A percentile compares a stretch with the other conserved stretches of the same genome.
phyloP scores from a whole-genome alignment of 805 yeast genomes.

The Helenozyma baotianmanensis region DNA sequence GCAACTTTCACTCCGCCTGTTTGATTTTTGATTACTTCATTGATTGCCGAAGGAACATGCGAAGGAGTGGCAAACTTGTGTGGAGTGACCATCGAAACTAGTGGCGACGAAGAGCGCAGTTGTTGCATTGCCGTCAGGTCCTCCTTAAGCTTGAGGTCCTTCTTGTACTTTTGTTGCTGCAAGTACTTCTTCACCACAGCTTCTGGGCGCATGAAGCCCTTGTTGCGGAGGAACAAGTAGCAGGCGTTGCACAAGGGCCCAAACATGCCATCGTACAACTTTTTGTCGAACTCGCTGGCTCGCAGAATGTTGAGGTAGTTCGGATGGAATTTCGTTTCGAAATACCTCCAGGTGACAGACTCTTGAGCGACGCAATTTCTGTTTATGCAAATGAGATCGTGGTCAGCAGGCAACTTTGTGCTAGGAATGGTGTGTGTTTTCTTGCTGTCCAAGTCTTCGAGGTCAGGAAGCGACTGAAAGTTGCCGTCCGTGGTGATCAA shows the following conservation, averaged over 20 bases:
- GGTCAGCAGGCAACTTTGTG: conserved; percentile 34
- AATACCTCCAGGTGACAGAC: conserved; percentile 42
- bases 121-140: conserved; percentile 10
- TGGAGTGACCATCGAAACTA: conserved; percentile 10
- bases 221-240: conserved; percentile 37
- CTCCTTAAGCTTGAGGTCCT: conserved; percentile 29
- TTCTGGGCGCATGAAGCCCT: conserved; percentile 44
- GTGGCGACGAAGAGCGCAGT: conserved; percentile 8
- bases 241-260: conserved; percentile 47
- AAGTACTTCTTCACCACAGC: conserved; percentile 42
- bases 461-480: conserved; percentile 39
- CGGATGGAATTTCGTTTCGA: conserved; percentile 35
- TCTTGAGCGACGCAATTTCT: conserved; percentile 34
- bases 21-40: conserved; percentile 29
- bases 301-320: conserved; percentile 34
- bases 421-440: conserved; percentile 39
- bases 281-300: conserved; percentile 35
- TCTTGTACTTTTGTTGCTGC: conserved; percentile 41
- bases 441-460: conserved; percentile 42
- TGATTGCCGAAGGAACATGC: conserved; percentile 34
- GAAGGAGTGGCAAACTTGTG: conserved; percentile 37
- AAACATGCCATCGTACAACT: conserved; percentile 42
- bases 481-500: not conserved
- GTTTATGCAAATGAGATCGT: conserved; percentile 38
- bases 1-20: conserved; percentile 3